phyloP scores from a whole-genome alignment of 805 yeast species.

The Pichia paraexigua region DNA sequence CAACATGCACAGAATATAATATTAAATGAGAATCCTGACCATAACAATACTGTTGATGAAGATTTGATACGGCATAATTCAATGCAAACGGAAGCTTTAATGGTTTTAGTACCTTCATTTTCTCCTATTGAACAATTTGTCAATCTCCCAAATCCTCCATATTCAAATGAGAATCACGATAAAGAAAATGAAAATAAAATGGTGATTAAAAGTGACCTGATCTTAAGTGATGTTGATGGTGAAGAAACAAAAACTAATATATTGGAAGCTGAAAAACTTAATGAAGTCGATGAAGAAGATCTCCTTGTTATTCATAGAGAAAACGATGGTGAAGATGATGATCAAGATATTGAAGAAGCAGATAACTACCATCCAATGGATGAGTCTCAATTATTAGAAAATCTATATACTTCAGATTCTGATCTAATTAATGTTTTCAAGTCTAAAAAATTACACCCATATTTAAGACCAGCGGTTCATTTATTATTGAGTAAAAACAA shows the following conservation, averaged over 20 bases:
- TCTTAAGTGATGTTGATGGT: not conserved
- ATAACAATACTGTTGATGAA: not conserved
- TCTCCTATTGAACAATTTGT: not conserved
- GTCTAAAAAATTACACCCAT: conserved; percentile 16
- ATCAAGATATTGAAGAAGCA: conserved; percentile 9
- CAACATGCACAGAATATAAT: conserved; percentile 1
- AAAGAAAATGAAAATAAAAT: not conserved
- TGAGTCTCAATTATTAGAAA: conserved; percentile 30
- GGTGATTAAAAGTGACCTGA: no score
- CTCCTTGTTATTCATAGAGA: not conserved
- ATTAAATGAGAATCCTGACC: not conserved
- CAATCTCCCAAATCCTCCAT: not conserved
- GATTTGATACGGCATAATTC: not conserved
- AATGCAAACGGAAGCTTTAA: not conserved
- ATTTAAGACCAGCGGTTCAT: conserved; percentile 23
- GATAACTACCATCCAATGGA: conserved; percentile 25
- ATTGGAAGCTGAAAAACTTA: not conserved
- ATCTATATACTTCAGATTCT: conserved; percentile 19
- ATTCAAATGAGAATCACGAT: not conserved
- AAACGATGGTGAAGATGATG: not conserved
- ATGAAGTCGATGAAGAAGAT: not conserved
- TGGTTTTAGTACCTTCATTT: not conserved
- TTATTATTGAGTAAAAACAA: conserved; percentile 18
- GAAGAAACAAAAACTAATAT: not conserved
- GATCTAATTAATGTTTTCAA: conserved; percentile 21